A percentile compares a stretch with the other conserved stretches of the same genome.
phyloP scores from a whole-genome alignment of 2,329 filamentous ascomycete species.

The Sporothrix euskadiensis region DNA sequence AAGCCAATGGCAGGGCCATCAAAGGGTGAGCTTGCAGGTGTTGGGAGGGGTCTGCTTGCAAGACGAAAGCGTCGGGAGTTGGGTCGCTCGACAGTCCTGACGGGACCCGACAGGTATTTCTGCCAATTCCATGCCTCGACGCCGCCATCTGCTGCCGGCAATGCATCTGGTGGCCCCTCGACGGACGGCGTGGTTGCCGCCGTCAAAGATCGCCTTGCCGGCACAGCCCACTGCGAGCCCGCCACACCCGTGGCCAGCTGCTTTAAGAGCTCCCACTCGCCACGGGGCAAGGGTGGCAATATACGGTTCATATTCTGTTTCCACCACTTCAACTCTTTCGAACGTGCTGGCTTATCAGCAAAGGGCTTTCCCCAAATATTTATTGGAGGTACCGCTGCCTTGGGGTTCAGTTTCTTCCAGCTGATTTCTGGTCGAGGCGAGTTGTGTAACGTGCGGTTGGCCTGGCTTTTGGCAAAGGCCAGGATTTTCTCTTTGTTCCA shows the following conservation, averaged over 20 bases:
- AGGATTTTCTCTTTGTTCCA: conserved; percentile 53
- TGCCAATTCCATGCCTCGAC: conserved; percentile 46
- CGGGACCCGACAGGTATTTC: conserved; percentile 44
- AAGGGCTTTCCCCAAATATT: conserved; percentile 55
- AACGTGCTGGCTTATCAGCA: conserved; percentile 43
- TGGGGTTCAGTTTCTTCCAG: conserved; percentile 41
- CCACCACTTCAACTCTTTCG: conserved; percentile 53
- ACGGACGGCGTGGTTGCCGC: background rate
- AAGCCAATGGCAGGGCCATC: conserved; percentile 40
- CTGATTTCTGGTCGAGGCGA: conserved; percentile 38
- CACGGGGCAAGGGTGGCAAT: conserved; percentile 54
- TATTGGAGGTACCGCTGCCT: conserved; percentile 42
- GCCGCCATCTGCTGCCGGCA: background rate
- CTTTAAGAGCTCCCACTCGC: conserved; percentile 59
- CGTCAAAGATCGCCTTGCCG: conserved; percentile 42
- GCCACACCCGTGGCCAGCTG: conserved; percentile 48
- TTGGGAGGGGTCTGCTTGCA: background rate
- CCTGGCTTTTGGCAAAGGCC: conserved; percentile 47
- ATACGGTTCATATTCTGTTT: conserved; percentile 47
- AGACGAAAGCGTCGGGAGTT: conserved; percentile 40
- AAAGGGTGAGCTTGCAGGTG: conserved; percentile 34
- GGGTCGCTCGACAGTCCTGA: conserved; percentile 43
- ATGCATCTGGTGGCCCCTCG: background rate
- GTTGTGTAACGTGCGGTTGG: conserved; percentile 36
- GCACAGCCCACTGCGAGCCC: conserved; percentile 43